Percentiles rank a stretch among this genome's conserved stretches.
These are phyloP conservation scores for Sedum album DNA, from an alignment of 164 flowering plant genomes.

Conservation along the genomic window DNA sequence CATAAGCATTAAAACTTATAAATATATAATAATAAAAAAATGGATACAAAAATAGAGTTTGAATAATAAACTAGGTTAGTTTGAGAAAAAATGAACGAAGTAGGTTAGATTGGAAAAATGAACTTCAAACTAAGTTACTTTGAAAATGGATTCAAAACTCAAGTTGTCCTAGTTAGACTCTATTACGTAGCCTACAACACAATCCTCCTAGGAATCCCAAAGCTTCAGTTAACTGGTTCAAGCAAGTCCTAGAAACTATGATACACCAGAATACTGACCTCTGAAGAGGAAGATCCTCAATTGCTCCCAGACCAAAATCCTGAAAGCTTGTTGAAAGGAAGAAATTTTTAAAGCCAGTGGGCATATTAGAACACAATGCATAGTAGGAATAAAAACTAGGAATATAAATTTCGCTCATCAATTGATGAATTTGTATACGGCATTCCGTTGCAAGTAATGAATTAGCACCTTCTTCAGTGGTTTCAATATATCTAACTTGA, in stretches of 20 bases:
- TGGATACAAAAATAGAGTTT: too few relatives aligned
- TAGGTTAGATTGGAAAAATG: too few relatives aligned
- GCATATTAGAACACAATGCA: neutral
- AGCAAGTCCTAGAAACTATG: conserved; percentile 22
- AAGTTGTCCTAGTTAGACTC: conserved; percentile 77
- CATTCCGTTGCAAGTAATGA: neutral
- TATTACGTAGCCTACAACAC: conserved; percentile 74
- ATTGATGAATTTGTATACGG: neutral
- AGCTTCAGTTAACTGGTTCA: conserved; percentile 70
- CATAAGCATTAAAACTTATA: too few relatives aligned
- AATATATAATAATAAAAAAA: too few relatives aligned
- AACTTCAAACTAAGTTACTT: conserved; percentile 70
- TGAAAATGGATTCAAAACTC: conserved; percentile 92
- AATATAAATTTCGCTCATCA: neutral
- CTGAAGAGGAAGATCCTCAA: neutral
- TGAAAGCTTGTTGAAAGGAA: neutral
- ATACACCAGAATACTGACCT: neutral
- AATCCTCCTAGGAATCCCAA: conserved; percentile 88
- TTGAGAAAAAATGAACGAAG: too few relatives aligned
- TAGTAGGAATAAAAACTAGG: neutral
- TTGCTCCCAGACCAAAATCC: neutral
- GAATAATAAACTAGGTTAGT: too few relatives aligned
- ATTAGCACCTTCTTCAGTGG: too few relatives aligned
- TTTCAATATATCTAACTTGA: too few relatives aligned
- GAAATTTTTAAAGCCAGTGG: neutral